Evolutionary conservation across 345 rosid species (phyloP).

Genomic region (Capsella bursapastoris): DNA sequence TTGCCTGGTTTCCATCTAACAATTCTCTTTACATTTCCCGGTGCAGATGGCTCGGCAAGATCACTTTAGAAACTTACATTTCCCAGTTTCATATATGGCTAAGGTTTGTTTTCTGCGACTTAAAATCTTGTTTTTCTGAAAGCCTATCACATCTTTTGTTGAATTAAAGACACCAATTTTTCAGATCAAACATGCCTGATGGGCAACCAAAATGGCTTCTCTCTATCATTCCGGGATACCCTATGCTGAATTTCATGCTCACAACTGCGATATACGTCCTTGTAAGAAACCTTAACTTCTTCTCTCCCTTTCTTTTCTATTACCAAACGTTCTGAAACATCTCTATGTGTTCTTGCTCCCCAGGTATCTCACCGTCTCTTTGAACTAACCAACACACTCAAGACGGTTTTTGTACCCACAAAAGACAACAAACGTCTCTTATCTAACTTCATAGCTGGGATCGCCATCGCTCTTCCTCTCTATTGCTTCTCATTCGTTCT

Average conservation of each 20-base stretch:
- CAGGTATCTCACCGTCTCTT: constrained; percentile 88
- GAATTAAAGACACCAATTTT: not conserved
- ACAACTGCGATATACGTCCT: constrained; percentile 84
- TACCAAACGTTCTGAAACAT: constrained; percentile 22
- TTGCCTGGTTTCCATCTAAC: constrained; percentile 26
- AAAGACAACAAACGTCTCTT: constrained; percentile 73
- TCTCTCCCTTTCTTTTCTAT: not conserved
- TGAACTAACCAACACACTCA: constrained; percentile 76
- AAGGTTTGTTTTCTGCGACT: constrained; percentile 59
- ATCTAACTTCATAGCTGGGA: constrained; percentile 67
- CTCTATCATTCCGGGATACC: constrained; percentile 83
- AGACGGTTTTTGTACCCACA: constrained; percentile 73
- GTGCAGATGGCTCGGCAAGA: constrained; percentile 91
- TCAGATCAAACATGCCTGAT: constrained; percentile 79
- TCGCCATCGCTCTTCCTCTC: constrained; percentile 58
- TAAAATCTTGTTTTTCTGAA: constrained; percentile 10
- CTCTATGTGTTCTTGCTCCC: constrained; percentile 35
- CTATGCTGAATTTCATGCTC: constrained; percentile 93
- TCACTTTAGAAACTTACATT: constrained; percentile 93
- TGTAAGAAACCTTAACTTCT: constrained; percentile 50
- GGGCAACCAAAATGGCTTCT: constrained; percentile 99
- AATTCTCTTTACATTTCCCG: constrained; percentile 14
- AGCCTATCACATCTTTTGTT: not conserved
- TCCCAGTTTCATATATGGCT: constrained; percentile 98
- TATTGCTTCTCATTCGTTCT: constrained; percentile 69